Evolutionary conservation across 1,139 yeast genomes (phyloP).

Genomic region (Candida tropicalis): DNA sequence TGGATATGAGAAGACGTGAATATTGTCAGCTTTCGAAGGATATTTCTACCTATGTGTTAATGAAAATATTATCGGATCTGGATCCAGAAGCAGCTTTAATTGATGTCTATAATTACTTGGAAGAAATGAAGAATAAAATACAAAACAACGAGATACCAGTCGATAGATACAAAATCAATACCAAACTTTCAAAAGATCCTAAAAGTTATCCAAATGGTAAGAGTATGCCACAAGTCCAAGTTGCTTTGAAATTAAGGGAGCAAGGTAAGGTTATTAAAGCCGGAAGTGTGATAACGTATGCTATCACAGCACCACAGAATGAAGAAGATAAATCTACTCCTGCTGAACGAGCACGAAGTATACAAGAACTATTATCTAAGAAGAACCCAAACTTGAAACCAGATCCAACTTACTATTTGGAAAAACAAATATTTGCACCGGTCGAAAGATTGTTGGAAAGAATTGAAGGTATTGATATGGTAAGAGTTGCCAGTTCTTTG

Average conservation of each 20-base stretch:
- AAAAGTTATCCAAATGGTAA: conserved; percentile 74
- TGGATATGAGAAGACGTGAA: conserved; percentile 97
- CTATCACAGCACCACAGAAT: conserved; percentile 55
- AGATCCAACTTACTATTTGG: conserved; percentile 79
- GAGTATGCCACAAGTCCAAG: conserved; percentile 91
- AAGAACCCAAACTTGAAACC: conserved; percentile 53
- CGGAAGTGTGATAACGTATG: conserved; percentile 88
- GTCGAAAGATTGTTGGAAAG: conserved; percentile 84
- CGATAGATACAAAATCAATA: conserved; percentile 70
- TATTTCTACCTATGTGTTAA: conserved; percentile 73
- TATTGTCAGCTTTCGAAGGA: conserved; percentile 92
- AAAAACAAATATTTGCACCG: conserved; percentile 89
- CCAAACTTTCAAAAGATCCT: conserved; percentile 78
- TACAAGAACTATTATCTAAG: conserved; percentile 66
- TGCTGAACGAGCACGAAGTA: conserved; percentile 80
- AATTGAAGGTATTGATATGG: conserved; percentile 84
- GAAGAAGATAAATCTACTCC: conserved; percentile 43
- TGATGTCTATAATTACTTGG: conserved; percentile 74
- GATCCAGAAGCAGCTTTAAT: conserved; percentile 80
- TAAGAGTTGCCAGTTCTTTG: conserved; percentile 72
- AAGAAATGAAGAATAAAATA: conserved; percentile 59
- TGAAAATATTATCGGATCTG: conserved; percentile 68
- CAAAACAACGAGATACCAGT: conserved; percentile 62
- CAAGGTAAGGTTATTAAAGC: conserved; percentile 86
- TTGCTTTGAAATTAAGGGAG: conserved; percentile 76